A percentile compares a stretch with the other conserved stretches of the same genome.
phyloP scores from a whole-genome alignment of 352 stramenopile species.

The Pythium aphanidermatum region DNA sequence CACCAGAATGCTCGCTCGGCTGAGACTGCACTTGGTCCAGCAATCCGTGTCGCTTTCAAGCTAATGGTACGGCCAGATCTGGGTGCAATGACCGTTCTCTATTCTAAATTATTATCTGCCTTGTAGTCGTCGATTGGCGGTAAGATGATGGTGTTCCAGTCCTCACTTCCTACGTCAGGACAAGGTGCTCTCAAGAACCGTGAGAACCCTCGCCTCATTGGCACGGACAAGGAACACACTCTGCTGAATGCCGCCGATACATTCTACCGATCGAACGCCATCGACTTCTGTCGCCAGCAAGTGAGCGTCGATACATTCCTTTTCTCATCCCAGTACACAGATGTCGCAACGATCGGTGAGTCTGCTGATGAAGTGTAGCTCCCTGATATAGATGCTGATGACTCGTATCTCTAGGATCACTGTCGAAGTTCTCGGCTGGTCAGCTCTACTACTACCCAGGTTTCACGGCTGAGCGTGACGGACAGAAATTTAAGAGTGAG shows the following conservation, averaged over 20 bases:
- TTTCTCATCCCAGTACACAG: conserved; percentile 94
- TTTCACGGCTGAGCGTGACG: conserved; percentile 91
- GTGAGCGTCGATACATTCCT: conserved; percentile 99
- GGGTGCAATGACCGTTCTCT: conserved; percentile 61
- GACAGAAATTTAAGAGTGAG: conserved; percentile 92
- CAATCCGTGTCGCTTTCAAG: conserved; percentile 95
- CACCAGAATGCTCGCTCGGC: conserved; percentile 71
- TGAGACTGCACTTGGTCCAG: conserved; percentile 77
- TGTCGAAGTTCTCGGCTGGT: conserved; percentile 95
- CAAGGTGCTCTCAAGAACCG: conserved; percentile 78
- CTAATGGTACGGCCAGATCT: conserved; percentile 97
- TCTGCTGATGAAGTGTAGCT: background rate
- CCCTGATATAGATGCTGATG: background rate
- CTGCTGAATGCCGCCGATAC: conserved; percentile 86
- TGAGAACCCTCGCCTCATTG: conserved; percentile 74
- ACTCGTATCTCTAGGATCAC: conserved; percentile 38
- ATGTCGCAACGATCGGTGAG: conserved; percentile 92
- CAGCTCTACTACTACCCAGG: conserved; percentile 96
- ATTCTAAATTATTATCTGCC: conserved; percentile 1
- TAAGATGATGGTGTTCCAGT: conserved; percentile 89
- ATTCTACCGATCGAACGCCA: conserved; percentile 89
- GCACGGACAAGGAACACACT: conserved; percentile 87
- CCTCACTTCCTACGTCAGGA: conserved; percentile 68
- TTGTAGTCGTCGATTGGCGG: conserved; percentile 72
- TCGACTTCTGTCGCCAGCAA: conserved; percentile 98